phyloP scores from a whole-genome alignment of 2,329 filamentous ascomycete species.

The Capronia epimyces region DNA sequence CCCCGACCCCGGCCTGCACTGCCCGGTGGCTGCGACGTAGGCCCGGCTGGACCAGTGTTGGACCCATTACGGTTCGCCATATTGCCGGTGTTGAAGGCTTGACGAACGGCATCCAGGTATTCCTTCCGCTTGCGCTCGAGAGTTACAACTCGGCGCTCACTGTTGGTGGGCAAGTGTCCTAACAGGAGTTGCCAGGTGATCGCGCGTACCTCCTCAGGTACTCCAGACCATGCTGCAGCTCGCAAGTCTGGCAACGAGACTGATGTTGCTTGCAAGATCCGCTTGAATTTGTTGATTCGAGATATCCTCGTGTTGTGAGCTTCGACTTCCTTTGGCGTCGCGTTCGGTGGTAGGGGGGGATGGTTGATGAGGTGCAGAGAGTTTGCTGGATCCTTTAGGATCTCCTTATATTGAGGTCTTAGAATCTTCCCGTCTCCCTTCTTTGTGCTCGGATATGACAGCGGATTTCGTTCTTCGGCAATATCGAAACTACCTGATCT shows the following conservation, averaged over 20 bases:
- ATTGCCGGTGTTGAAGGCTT: slow-evolving; percentile 56
- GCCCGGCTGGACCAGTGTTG: slow-evolving; percentile 34
- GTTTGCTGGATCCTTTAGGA: slow-evolving; percentile 82
- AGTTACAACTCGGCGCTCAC: slow-evolving; percentile 81
- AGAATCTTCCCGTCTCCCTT: slow-evolving; percentile 93
- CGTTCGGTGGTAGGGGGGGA: slow-evolving; percentile 65
- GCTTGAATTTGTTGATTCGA: slow-evolving; percentile 98
- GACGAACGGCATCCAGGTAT: slow-evolving; percentile 82
- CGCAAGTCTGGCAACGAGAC: slow-evolving; percentile 81
- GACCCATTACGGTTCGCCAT: slow-evolving; percentile 17
- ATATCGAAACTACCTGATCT: slow-evolving; percentile 89
- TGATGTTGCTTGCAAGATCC: slow-evolving; percentile 83
- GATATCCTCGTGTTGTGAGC: slow-evolving; percentile 80
- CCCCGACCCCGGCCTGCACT: slow-evolving; percentile 60
- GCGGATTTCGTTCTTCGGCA: slow-evolving; percentile 76
- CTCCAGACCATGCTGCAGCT: slow-evolving; percentile 83
- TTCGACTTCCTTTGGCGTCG: slow-evolving; percentile 76
- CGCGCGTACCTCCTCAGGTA: slow-evolving; percentile 89
- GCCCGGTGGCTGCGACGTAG: slow-evolving; percentile 39
- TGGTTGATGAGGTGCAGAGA: slow-evolving; percentile 91
- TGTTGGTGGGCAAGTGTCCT: slow-evolving; percentile 94
- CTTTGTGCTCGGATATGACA: slow-evolving; percentile 80
- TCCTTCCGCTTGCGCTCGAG: slow-evolving; percentile 93
- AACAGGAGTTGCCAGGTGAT: slow-evolving; percentile 99
- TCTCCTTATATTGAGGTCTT: slow-evolving; percentile 95